Evolutionary conservation across 2,329 filamentous ascomycete genomes (phyloP).

Genomic region (Leptographium flavum): DNA sequence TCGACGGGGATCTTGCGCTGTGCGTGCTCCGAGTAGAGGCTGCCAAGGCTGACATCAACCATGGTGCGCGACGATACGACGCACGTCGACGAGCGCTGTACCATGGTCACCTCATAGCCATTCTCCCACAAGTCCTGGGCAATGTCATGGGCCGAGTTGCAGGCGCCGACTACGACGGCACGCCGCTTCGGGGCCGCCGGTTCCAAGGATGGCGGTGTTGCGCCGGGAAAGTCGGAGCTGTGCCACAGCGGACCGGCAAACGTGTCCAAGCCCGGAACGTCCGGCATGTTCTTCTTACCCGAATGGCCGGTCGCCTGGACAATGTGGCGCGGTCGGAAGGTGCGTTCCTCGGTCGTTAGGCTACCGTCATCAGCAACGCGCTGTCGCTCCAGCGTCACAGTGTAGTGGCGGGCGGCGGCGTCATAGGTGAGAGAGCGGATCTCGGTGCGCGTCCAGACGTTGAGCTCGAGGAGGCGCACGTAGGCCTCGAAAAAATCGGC

Average conservation of each 20-base stretch:
- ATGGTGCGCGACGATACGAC: slow-evolving; percentile 34
- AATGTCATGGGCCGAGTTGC: slow-evolving; percentile 46
- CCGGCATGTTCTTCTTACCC: slow-evolving; percentile 48
- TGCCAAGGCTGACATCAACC: slow-evolving; percentile 27
- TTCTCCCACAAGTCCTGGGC: slow-evolving; percentile 43
- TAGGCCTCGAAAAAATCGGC: slow-evolving; percentile 56
- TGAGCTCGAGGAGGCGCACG: slow-evolving; percentile 49
- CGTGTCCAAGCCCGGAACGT: slow-evolving; percentile 35
- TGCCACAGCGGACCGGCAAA: slow-evolving; percentile 44
- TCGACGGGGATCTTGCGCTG: slow-evolving; percentile 29
- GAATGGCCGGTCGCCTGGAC: slow-evolving; percentile 56
- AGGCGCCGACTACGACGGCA: slow-evolving; percentile 41
- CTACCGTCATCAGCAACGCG: slow-evolving; percentile 20
- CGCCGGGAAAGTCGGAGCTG: slow-evolving; percentile 34
- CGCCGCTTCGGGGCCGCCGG: slow-evolving; percentile 26
- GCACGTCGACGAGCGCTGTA: slow-evolving; percentile 43
- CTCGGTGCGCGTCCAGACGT: slow-evolving; percentile 46
- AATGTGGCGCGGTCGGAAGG: slow-evolving; percentile 46
- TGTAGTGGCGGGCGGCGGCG: slow-evolving; percentile 36
- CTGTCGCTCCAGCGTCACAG: slow-evolving; percentile 35
- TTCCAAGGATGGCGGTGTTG: slow-evolving; percentile 16
- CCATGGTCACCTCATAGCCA: slow-evolving; percentile 43
- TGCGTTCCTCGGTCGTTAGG: slow-evolving; percentile 30
- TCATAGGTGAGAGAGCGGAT: slow-evolving; percentile 35
- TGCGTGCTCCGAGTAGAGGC: slow-evolving; percentile 22